These are phyloP conservation scores for Asterella californica DNA, from an alignment of 225 moss, liverwort and hornwort species.

Conservation along the genomic window DNA sequence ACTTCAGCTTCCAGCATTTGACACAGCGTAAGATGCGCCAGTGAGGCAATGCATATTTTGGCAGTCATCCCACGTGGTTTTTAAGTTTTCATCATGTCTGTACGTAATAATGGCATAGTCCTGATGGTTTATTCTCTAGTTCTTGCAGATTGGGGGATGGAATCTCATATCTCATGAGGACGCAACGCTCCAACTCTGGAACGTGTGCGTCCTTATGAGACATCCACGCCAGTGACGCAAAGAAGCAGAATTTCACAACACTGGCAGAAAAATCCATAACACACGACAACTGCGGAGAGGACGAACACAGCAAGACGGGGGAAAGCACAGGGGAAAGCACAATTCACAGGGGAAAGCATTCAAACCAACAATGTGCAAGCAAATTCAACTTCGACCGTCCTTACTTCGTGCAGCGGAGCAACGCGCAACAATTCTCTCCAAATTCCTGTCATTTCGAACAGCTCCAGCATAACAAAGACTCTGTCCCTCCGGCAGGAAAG, in stretches of 20 bases:
- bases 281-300: neutral
- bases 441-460: neutral
- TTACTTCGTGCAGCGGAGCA: neutral
- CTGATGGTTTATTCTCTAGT: no score
- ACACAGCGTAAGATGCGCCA: neutral
- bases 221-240: neutral
- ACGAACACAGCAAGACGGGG: neutral
- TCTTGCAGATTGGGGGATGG: no score
- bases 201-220: no score
- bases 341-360: neutral
- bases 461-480: neutral
- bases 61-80: no score
- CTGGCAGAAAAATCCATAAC: neutral
- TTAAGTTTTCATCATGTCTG: no score
- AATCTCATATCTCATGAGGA: neutral
- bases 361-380: neutral
- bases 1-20: neutral
- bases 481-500: neutral
- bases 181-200: neutral
- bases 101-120: no score
- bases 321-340: neutral
- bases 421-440: neutral
- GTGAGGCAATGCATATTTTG: no score
- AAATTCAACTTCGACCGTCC: neutral
- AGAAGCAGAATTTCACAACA: neutral